These are phyloP conservation scores for Mortierella antarctica DNA, from an alignment of 192 early-diverging fungal genomes.

Conservation along the genomic window DNA sequence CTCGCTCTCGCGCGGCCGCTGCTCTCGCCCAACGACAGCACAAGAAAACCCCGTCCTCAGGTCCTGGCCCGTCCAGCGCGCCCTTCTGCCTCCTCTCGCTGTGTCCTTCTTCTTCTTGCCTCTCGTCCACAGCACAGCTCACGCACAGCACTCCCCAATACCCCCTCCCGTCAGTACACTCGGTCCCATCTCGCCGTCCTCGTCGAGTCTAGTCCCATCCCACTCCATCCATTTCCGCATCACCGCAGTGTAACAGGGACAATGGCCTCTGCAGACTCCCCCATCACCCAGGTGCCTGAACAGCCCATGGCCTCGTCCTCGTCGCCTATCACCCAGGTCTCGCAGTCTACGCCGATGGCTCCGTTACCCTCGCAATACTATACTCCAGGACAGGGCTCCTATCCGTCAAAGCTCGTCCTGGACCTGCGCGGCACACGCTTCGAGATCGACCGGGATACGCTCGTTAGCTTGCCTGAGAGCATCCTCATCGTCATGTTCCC, in stretches of 20 bases:
- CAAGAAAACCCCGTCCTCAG: too few relatives aligned
- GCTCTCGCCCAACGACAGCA: too few relatives aligned
- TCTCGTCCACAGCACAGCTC: not conserved
- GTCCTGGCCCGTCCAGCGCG: too few relatives aligned
- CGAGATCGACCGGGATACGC: conserved; percentile 65
- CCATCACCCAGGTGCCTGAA: conserved; percentile 57
- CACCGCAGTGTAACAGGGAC: not conserved
- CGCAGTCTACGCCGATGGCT: conserved; percentile 11
- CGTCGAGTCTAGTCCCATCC: too few relatives aligned
- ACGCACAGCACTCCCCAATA: not conserved
- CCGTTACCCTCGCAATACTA: conserved; percentile 17
- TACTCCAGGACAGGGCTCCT: conserved; percentile 28
- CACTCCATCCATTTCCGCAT: too few relatives aligned
- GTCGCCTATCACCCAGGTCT: conserved; percentile 35
- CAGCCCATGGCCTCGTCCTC: not conserved
- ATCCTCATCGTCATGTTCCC: conserved; percentile 73
- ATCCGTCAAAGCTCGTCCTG: conserved; percentile 64
- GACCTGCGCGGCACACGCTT: conserved; percentile 65
- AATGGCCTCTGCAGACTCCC: conserved; percentile 33
- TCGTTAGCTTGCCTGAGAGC: conserved; percentile 68
- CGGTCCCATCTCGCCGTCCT: too few relatives aligned
- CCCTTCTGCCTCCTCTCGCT: too few relatives aligned
- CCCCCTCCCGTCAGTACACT: not conserved
- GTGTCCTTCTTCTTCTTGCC: too few relatives aligned
- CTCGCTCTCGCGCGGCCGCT: too few relatives aligned